Conservation (phyloP, 805 yeast genomes). For the Myxozyma lipomycoides region DNA sequence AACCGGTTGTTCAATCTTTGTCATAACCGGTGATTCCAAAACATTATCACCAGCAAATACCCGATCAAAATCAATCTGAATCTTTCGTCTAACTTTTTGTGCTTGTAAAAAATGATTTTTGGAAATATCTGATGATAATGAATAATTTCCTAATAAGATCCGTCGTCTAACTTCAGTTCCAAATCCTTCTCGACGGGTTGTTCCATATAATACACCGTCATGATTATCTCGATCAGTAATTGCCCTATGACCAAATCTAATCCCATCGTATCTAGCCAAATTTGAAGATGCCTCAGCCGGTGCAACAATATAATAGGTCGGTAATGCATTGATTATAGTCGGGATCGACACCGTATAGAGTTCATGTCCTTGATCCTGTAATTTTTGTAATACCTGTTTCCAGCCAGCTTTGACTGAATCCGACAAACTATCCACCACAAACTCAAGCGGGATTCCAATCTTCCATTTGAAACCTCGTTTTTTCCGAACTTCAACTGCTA, state of each 20-base stretch:
- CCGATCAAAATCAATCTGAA: conserved; percentile 62
- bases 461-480: conserved; percentile 35
- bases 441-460: conserved; percentile 75
- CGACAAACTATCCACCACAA: conserved; percentile 54
- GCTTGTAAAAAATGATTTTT: conserved; percentile 75
- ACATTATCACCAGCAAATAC: conserved; percentile 55
- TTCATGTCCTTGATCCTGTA: conserved; percentile 50
- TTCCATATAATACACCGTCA: conserved; percentile 45
- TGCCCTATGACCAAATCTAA: conserved; percentile 69
- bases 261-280: conserved; percentile 83
- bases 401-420: conserved; percentile 47
- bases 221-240: conserved; percentile 32
- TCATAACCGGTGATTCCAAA: conserved; percentile 31
- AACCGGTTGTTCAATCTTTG: conserved; percentile 40
- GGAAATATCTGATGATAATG: conserved; percentile 70
- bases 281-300: conserved; percentile 95
- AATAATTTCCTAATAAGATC: conserved; percentile 79
- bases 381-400: conserved; percentile 42
- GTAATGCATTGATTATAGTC: conserved; percentile 58
- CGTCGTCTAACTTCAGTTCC: conserved; percentile 83
- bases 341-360: conserved; percentile 69
- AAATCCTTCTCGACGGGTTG: conserved; percentile 62
- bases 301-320: conserved; percentile 81
- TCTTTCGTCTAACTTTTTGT: conserved; percentile 53
- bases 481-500: conserved; percentile 6